phyloP scores from a whole-genome alignment of 2,329 filamentous ascomycete genomes.

The Epichloe uncinata region DNA sequence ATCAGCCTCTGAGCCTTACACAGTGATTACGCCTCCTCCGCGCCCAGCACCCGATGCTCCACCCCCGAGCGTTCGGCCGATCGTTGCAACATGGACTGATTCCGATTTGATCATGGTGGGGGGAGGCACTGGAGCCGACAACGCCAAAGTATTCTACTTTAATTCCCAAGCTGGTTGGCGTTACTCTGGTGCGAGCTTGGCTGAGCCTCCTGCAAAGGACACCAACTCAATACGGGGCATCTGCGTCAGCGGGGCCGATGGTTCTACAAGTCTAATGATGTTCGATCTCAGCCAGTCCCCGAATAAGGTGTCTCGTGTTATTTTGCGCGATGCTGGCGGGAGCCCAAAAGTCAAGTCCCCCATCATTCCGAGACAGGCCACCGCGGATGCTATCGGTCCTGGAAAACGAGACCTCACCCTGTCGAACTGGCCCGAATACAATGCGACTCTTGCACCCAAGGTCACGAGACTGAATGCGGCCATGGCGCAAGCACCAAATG shows the following conservation, averaged over 20 bases:
- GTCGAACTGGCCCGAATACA: conserved; percentile 64
- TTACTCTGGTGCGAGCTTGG: conserved; percentile 51
- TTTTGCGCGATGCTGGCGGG: conserved; percentile 51
- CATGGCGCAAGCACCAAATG: conserved; percentile 52
- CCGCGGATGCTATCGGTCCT: conserved; percentile 16
- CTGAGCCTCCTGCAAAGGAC: conserved; percentile 44
- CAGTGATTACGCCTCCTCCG: conserved; percentile 44
- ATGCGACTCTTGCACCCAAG: conserved; percentile 54
- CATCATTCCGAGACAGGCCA: conserved; percentile 22
- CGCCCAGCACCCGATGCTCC: conserved; percentile 41
- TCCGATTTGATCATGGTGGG: conserved; percentile 62
- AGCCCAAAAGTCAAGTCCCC: conserved; percentile 33
- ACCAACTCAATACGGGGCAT: conserved; percentile 44
- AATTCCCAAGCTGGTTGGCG: conserved; percentile 49
- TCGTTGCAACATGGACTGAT: conserved; percentile 62
- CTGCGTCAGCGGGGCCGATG: conserved; percentile 59
- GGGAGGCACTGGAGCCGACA: conserved; percentile 36
- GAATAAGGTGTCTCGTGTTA: conserved; percentile 58
- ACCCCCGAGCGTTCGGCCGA: conserved; percentile 38
- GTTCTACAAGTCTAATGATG: conserved; percentile 63
- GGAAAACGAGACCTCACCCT: conserved; percentile 35
- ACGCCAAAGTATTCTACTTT: conserved; percentile 60
- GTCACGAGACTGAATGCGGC: conserved; percentile 54
- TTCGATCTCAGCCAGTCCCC: conserved; percentile 66
- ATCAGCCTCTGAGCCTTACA: conserved; percentile 49